A percentile compares a stretch with the other conserved stretches of the same genome.
Evolutionary conservation across 345 rosid genomes (phyloP).

Genomic region (Eucalyptus microcorys): DNA sequence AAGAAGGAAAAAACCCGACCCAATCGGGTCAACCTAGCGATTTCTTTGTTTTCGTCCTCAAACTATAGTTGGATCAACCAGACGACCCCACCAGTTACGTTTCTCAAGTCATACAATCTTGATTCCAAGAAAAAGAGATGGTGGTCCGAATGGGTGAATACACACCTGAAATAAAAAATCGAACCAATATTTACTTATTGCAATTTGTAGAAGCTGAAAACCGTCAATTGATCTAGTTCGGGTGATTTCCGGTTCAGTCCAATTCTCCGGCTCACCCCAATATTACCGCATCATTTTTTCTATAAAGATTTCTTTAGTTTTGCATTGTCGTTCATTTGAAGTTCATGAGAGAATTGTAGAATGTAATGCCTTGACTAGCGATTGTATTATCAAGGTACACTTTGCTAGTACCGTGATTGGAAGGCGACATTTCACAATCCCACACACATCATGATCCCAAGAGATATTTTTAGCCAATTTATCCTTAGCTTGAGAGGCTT

Average conservation of each 20-base stretch:
- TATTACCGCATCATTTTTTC: background rate
- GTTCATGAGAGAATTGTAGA: background rate
- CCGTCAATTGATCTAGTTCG: too few relatives aligned
- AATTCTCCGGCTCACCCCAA: background rate
- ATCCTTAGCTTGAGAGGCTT: background rate
- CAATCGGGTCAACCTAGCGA: conserved; percentile 13
- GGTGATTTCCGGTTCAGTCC: fast-evolving
- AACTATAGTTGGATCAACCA: background rate
- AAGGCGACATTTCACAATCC: background rate
- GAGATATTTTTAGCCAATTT: background rate
- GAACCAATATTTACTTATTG: too few relatives aligned
- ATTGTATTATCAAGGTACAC: background rate
- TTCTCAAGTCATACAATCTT: background rate
- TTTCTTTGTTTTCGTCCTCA: background rate
- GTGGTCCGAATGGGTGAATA: background rate
- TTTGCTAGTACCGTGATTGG: background rate
- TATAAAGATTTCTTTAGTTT: background rate
- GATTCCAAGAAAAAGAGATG: background rate
- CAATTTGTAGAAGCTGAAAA: too few relatives aligned
- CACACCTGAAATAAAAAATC: background rate
- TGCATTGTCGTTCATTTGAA: background rate
- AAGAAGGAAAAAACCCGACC: background rate
- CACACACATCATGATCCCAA: fast-evolving
- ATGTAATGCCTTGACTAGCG: background rate
- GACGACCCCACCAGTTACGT: background rate